These are phyloP conservation scores for Boletus rubescentipes DNA, from an alignment of 768 basidiomycete species.

Conservation along the genomic window DNA sequence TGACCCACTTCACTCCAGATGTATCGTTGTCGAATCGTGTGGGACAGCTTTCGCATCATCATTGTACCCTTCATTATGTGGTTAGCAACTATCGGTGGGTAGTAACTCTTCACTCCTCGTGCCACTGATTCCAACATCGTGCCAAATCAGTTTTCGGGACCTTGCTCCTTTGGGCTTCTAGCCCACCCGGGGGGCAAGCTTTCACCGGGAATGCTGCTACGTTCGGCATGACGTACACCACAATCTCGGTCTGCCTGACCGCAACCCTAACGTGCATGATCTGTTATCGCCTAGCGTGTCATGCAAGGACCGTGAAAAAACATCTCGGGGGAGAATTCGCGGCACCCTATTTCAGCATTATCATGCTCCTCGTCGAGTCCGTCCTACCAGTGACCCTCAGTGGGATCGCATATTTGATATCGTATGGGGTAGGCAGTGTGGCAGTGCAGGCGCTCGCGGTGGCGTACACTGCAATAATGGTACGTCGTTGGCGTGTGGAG, in stretches of 20 bases:
- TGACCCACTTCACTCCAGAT: constrained; percentile 24
- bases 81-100: constrained; percentile 9
- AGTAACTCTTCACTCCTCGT: not conserved
- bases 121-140: not conserved
- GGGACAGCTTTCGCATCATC: constrained; percentile 19
- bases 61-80: constrained; percentile 14
- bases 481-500: not conserved
- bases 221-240: constrained; percentile 2
- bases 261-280: constrained; percentile 9
- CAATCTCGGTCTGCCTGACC: not conserved
- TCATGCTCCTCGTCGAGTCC: constrained; percentile 11
- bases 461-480: constrained; percentile 3
- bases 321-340: constrained; percentile 2
- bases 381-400: constrained; percentile 11
- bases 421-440: not conserved
- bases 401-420: constrained; percentile 6
- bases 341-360: constrained; percentile 3
- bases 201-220: not conserved
- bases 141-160: constrained; percentile 4
- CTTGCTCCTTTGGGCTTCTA: not conserved
- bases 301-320: not conserved
- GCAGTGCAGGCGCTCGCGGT: not conserved
- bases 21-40: constrained; percentile 37
- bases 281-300: not conserved
- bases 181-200: not conserved